These are phyloP conservation scores for Phaeotremella skinneri DNA, from an alignment of 768 basidiomycete genomes.

Conservation along the genomic window DNA sequence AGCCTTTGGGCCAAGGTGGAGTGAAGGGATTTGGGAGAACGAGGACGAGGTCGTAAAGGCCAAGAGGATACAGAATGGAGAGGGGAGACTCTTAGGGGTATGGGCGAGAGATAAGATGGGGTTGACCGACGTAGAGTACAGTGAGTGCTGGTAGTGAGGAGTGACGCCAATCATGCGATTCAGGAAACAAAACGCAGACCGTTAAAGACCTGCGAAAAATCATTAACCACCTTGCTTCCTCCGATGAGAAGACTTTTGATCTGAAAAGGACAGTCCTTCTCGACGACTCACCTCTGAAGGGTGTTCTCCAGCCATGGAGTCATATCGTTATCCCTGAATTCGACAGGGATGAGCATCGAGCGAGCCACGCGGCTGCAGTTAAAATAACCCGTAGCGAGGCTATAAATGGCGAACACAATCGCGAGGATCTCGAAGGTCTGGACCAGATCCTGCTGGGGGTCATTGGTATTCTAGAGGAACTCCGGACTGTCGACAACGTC, in stretches of 20 bases:
- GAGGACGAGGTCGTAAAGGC: conserved; percentile 12
- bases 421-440: conserved; percentile 7
- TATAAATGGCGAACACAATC: background rate
- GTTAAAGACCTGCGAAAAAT: conserved; percentile 48
- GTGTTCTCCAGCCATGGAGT: conserved; percentile 47
- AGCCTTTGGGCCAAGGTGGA: conserved; percentile 35
- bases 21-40: conserved; percentile 32
- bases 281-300: conserved; percentile 49
- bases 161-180: background rate
- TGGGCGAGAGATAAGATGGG: conserved; percentile 49
- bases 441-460: conserved; percentile 45
- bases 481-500: conserved; percentile 35
- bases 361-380: conserved; percentile 10
- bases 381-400: background rate
- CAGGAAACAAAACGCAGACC: conserved; percentile 44
- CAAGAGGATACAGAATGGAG: conserved; percentile 19
- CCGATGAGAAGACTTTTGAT: conserved; percentile 12
- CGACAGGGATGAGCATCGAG: conserved; percentile 22
- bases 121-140: conserved; percentile 32
- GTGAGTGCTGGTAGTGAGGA: conserved; percentile 24
- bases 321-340: conserved; percentile 49
- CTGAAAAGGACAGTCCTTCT: conserved; percentile 38
- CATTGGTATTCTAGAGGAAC: conserved; percentile 44
- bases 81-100: conserved; percentile 45
- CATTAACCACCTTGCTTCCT: conserved; percentile 21